Conservation (phyloP, 2,329 filamentous ascomycete genomes). For the Neonectria hederae region DNA sequence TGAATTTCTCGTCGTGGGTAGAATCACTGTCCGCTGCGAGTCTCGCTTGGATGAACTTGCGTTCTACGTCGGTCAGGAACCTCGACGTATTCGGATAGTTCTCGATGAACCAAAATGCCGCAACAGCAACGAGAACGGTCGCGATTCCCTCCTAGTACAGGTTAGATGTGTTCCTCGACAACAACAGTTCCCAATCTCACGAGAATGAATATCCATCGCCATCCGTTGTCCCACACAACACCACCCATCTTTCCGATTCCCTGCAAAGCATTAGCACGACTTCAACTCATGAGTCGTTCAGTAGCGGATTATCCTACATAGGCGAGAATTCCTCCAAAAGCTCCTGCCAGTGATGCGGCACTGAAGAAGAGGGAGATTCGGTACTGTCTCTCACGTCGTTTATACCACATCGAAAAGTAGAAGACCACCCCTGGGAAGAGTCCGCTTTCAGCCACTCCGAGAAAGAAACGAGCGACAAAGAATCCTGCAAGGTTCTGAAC, state of each 20-base stretch:
- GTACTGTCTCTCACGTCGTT: conserved; percentile 62
- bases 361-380: conserved; percentile 66
- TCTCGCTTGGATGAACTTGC: conserved; percentile 67
- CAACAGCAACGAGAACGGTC: conserved; percentile 61
- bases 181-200: conserved; percentile 43
- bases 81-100: conserved; percentile 70
- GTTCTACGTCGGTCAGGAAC: conserved; percentile 65
- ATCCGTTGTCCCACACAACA: conserved; percentile 61
- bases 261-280: conserved; percentile 37
- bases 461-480: conserved; percentile 62
- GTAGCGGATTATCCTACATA: conserved; percentile 50
- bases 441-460: conserved; percentile 64
- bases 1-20: conserved; percentile 73
- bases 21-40: conserved; percentile 75
- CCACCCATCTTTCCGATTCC: conserved; percentile 65
- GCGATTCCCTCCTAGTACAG: conserved; percentile 60
- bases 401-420: conserved; percentile 66
- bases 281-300: fast-evolving
- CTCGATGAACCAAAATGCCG: conserved; percentile 69
- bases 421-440: conserved; percentile 62
- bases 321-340: conserved; percentile 65
- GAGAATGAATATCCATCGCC: conserved; percentile 70
- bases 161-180: background rate
- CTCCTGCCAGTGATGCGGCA: conserved; percentile 63
- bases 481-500: conserved; percentile 61